A percentile compares a stretch with the other conserved stretches of the same genome.
Evolutionary conservation across 345 rosid species (phyloP).

Genomic region (Sisymbrium irio): DNA sequence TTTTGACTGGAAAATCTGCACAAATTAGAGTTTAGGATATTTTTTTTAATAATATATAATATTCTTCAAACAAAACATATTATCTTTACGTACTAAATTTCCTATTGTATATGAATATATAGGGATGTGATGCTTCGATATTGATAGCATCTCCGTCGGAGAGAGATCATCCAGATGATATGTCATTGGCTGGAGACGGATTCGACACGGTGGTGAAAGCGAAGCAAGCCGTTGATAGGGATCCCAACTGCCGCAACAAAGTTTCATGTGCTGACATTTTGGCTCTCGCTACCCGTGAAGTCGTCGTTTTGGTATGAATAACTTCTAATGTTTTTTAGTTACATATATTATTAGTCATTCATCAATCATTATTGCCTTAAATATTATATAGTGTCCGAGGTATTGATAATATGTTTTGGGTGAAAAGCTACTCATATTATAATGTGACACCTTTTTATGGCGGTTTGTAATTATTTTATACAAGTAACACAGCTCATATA

Average conservation of each 20-base stretch:
- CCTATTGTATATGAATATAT: conserved; percentile 5
- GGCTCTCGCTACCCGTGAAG: conserved; percentile 87
- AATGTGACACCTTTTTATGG: conserved; percentile 10
- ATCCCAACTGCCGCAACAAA: conserved; percentile 74
- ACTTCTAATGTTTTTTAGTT: background rate
- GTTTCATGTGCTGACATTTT: conserved; percentile 95
- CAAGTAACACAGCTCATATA: background rate
- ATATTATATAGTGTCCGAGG: conserved; percentile 19
- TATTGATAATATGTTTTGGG: background rate
- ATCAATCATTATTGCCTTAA: background rate
- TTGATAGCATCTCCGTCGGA: conserved; percentile 36
- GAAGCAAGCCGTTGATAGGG: conserved; percentile 69
- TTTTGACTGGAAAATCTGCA: background rate
- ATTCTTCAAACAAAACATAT: background rate
- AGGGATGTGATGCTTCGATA: conserved; percentile 43
- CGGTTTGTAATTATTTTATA: conserved; percentile 4
- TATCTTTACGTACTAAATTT: background rate
- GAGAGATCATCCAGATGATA: conserved; percentile 38
- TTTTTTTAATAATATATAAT: background rate
- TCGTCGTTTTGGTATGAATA: conserved; percentile 44
- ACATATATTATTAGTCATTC: background rate
- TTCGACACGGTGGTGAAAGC: conserved; percentile 87
- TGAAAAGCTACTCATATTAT: background rate
- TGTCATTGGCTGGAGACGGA: conserved; percentile 45
- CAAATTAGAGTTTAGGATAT: background rate